Evolutionary conservation across 495 filamentous ascomycete species (phyloP), one percentile per base, ranked within the genome.

Genomic region (Cercophora scortea): DNA sequence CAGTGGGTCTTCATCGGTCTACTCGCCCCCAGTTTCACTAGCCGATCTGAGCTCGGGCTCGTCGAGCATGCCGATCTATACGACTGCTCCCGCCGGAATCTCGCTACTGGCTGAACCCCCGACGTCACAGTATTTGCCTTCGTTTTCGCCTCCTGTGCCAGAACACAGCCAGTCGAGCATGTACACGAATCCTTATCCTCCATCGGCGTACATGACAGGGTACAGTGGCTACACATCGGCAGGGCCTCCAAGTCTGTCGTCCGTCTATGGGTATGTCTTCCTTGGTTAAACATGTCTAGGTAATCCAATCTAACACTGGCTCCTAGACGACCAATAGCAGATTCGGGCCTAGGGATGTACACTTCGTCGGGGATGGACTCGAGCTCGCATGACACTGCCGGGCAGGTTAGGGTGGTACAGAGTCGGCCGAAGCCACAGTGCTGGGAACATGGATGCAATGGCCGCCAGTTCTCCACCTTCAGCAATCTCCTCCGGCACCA

Each of bases 371-470:
- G 61, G 16, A 63, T 68, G 54, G 55, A 57, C 9, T 53, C 55
- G 9, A 51, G 59, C 19, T 33, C 64, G 1, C 42, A 55, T 59
- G 77, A 63, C 16, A 57, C 70, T 17, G 56, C 54, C 8, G 78
- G 78, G 15, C 76, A 81, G 47, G 81, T 87, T 5, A 78, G 87
- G 47, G 79, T 90, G 38, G 76, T 90, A 11, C 84, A 84, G 59
- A 82, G 81, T 46, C 80, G 88, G 51, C 88, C 88, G 8, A 91
- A 90, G 68, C 90, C 90, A 4, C 90, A 94, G 64, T 96, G 90
- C 69, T 96, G 88, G 88, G 90, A 96, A 45, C 90, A 96, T 58
- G 90, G 90, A 8, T 96, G 90, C 76, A 94, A 95, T 61, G 90
- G 90, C 32, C 84, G 90, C 13, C 86, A 93, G 59, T 96, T 96